phyloP scores from a whole-genome alignment of 1,284 basidiomycete genomes.

The Pulchroboletus neoregius region DNA sequence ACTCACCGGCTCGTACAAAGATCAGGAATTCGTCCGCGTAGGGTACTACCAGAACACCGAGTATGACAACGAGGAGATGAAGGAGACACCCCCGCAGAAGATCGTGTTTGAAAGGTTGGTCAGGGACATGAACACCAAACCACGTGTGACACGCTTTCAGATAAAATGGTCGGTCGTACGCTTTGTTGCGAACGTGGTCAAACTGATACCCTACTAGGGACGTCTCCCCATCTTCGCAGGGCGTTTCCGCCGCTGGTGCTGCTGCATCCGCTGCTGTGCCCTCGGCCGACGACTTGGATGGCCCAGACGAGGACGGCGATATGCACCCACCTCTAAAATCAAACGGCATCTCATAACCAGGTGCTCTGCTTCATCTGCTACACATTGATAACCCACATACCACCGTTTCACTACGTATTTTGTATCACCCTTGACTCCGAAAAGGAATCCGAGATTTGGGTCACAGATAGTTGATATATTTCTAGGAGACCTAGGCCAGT shows the following conservation, averaged over 20 bases:
- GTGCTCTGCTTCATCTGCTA: conserved; percentile 1
- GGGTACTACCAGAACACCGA: conserved; percentile 99
- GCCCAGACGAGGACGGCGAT: conserved; percentile 28
- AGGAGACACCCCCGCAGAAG: conserved; percentile 61
- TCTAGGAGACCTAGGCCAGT: conserved; percentile 20
- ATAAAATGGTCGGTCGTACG: conserved; percentile 70
- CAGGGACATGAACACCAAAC: conserved; percentile 88
- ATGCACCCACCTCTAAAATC: conserved; percentile 17
- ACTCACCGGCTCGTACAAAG: conserved; percentile 84
- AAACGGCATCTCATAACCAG: conserved; percentile 27
- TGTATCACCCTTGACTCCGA: neutral
- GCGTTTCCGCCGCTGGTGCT: conserved; percentile 54
- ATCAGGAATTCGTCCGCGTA: conserved; percentile 97
- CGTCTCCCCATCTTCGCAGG: conserved; percentile 52
- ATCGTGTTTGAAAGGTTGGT: conserved; percentile 79
- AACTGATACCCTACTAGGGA: conserved; percentile 48
- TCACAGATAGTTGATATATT: conserved; percentile 21
- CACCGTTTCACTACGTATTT: conserved; percentile 8
- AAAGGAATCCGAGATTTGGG: conserved; percentile 9
- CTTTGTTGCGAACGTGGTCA: neutral
- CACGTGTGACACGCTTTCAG: conserved; percentile 89
- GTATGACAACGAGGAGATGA: conserved; percentile 92
- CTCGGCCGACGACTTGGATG: conserved; percentile 67
- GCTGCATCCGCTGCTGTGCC: conserved; percentile 77
- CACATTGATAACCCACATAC: conserved; percentile 18